Evolutionary conservation across 2,329 filamentous ascomycete species (phyloP).

Genomic region (Xenoacremonium recifei): DNA sequence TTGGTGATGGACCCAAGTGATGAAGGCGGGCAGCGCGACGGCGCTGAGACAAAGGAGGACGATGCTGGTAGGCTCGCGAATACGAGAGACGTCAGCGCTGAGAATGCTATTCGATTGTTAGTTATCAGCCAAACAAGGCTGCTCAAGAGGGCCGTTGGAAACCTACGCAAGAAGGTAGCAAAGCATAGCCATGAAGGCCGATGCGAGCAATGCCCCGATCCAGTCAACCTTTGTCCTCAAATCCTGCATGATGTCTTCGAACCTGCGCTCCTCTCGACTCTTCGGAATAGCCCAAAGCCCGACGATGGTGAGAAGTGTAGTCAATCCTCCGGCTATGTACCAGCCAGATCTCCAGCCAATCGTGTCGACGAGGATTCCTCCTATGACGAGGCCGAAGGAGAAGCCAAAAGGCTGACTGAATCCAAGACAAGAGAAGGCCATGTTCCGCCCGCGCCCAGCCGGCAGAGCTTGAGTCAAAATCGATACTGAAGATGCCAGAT

Average conservation of each 20-base stretch:
- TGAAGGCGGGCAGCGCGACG: slow-evolving; percentile 46
- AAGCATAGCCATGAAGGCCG: slow-evolving; percentile 44
- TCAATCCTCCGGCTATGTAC: slow-evolving; percentile 38
- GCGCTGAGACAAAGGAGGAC: slow-evolving; percentile 43
- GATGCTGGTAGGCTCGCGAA: slow-evolving; percentile 44
- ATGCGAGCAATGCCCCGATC: slow-evolving; percentile 49
- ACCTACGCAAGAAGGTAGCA: slow-evolving; percentile 55
- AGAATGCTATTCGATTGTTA: slow-evolving; percentile 24
- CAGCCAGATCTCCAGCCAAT: slow-evolving; percentile 49
- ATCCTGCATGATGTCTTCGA: slow-evolving; percentile 19
- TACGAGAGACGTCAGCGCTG: slow-evolving; percentile 37
- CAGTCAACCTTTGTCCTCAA: slow-evolving; percentile 48
- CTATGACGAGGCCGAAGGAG: slow-evolving; percentile 48
- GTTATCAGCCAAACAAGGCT: background rate
- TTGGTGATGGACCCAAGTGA: slow-evolving; percentile 52
- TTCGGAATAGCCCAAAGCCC: slow-evolving; percentile 36
- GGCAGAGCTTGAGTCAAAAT: slow-evolving; percentile 32
- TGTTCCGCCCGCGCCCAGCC: slow-evolving; percentile 34
- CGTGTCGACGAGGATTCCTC: slow-evolving; percentile 45
- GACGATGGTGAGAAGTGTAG: slow-evolving; percentile 32
- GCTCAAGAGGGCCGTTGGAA: background rate
- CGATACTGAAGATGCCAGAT: slow-evolving; percentile 34
- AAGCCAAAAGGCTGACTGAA: slow-evolving; percentile 48
- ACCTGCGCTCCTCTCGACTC: slow-evolving; percentile 20
- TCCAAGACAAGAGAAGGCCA: slow-evolving; percentile 43